Percentiles rank a stretch among this genome's conserved stretches.
Conservation (phyloP, 176 grass and related monocot genomes). For the Dendrocalamus sinicus region DNA sequence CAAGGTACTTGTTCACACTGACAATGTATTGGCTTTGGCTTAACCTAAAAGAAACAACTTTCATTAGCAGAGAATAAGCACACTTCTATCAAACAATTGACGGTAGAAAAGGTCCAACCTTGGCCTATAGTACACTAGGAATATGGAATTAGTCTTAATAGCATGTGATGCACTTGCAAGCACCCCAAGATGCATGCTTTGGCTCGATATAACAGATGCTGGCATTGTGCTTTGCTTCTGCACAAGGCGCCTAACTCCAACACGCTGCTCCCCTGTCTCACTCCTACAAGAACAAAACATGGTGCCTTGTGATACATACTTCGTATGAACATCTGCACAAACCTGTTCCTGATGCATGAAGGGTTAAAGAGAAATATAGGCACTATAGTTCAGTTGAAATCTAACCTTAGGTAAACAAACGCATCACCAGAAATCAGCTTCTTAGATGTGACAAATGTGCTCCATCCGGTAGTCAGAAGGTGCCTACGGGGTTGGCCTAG, state of each 20-base stretch:
- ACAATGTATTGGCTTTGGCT: conserved; percentile 97
- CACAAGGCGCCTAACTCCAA: conserved; percentile 84
- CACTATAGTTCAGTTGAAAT: not conserved
- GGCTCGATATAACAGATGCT: conserved; percentile 90
- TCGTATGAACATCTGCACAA: conserved; percentile 12
- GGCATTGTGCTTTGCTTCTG: conserved; percentile 82
- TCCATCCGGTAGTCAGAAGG: conserved; percentile 95
- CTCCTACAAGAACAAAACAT: conserved; percentile 55
- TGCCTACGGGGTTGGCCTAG: conserved; percentile 93
- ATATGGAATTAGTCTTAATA: conserved; percentile 82
- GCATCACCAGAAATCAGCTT: conserved; percentile 86
- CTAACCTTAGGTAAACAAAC: conserved; percentile 88
- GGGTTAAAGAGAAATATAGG: not conserved
- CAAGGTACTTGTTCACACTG: conserved; percentile 80
- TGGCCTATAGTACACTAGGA: conserved; percentile 94
- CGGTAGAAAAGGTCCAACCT: conserved; percentile 51
- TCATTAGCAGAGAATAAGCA: conserved; percentile 21
- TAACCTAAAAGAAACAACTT: conserved; percentile 49
- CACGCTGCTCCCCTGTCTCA: conserved; percentile 81
- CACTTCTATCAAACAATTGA: not conserved
- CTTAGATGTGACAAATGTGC: conserved; percentile 92
- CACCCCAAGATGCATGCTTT: conserved; percentile 99
- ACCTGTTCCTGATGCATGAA: not conserved
- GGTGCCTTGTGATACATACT: conserved; percentile 16
- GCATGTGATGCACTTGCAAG: conserved; percentile 96